phyloP scores from a whole-genome alignment of 1,139 yeast genomes.

The Yamadazyma membranifaciens region DNA sequence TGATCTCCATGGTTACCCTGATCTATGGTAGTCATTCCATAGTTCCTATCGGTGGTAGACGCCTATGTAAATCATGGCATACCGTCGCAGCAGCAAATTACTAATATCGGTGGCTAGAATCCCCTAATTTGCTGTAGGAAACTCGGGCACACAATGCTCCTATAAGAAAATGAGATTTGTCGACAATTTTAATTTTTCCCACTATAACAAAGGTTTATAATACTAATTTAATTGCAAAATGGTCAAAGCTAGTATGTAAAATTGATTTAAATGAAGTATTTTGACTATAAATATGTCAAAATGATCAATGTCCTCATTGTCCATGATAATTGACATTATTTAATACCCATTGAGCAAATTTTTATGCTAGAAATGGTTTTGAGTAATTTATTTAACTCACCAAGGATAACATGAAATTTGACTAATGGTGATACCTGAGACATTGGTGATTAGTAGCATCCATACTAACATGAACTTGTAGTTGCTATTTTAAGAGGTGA shows the following conservation, averaged over 20 bases:
- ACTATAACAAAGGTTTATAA: too few relatives aligned
- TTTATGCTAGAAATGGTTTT: constrained; percentile 1
- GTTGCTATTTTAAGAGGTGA: constrained; percentile 98
- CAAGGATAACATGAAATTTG: not conserved
- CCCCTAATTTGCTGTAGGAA: too few relatives aligned
- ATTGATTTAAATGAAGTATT: not conserved
- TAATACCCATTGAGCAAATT: constrained; percentile 3
- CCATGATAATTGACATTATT: not conserved
- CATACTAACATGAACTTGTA: constrained; percentile 21
- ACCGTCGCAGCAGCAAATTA: too few relatives aligned
- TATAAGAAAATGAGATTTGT: not conserved
- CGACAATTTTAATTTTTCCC: constrained; percentile 2
- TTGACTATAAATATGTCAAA: too few relatives aligned
- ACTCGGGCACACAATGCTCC: not conserved
- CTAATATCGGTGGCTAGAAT: not conserved
- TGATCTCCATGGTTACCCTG: too few relatives aligned
- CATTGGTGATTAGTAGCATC: too few relatives aligned
- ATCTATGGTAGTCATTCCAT: too few relatives aligned
- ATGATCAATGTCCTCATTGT: not conserved
- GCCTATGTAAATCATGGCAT: too few relatives aligned
- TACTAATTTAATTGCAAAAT: constrained; percentile 15
- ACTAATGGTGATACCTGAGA: too few relatives aligned
- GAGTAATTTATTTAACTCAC: constrained; percentile 9
- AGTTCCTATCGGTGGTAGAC: too few relatives aligned
- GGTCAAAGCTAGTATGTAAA: constrained; percentile 37